phyloP scores from a whole-genome alignment of 2,329 filamentous ascomycete genomes.

The Bipolaris sorokiniana region DNA sequence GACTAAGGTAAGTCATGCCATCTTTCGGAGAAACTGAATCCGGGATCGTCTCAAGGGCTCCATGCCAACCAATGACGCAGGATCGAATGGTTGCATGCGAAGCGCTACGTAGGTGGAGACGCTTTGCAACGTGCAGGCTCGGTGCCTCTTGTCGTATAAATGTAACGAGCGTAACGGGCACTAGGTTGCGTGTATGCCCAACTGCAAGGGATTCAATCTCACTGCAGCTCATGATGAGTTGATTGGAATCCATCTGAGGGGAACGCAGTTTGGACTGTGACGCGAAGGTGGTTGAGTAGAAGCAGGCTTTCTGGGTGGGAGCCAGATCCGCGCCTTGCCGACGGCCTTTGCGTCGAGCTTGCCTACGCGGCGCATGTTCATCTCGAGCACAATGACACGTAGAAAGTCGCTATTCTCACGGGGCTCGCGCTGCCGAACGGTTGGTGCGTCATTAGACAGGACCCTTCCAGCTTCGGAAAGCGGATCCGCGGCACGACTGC shows the following conservation, averaged over 20 bases:
- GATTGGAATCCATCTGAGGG: constrained; percentile 46
- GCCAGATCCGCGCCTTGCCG: constrained; percentile 64
- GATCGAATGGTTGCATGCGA: constrained; percentile 4
- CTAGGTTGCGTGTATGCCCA: constrained; percentile 27
- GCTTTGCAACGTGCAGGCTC: constrained; percentile 10
- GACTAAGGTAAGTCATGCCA: constrained; percentile 22
- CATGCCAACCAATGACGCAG: constrained; percentile 16
- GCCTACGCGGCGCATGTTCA: constrained; percentile 70
- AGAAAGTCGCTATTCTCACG: constrained; percentile 69
- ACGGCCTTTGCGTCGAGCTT: constrained; percentile 64
- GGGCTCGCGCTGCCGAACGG: constrained; percentile 64
- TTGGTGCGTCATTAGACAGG: constrained; percentile 47
- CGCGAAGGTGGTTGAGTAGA: constrained; percentile 34
- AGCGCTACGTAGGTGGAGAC: constrained; percentile 3
- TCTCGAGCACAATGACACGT: constrained; percentile 68
- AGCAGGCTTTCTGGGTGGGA: constrained; percentile 60
- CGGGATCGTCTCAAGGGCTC: constrained; percentile 21
- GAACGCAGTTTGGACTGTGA: constrained; percentile 38
- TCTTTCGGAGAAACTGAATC: constrained; percentile 23
- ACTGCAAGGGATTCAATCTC: constrained; percentile 13
- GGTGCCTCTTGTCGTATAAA: constrained; percentile 10
- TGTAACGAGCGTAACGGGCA: constrained; percentile 8
- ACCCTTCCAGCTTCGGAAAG: constrained; percentile 53
- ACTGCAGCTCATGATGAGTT: constrained; percentile 23
- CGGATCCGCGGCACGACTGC: constrained; percentile 42